Evolutionary conservation across 2,329 filamentous ascomycete species (phyloP).

Genomic region (Colletotrichum truncatum): DNA sequence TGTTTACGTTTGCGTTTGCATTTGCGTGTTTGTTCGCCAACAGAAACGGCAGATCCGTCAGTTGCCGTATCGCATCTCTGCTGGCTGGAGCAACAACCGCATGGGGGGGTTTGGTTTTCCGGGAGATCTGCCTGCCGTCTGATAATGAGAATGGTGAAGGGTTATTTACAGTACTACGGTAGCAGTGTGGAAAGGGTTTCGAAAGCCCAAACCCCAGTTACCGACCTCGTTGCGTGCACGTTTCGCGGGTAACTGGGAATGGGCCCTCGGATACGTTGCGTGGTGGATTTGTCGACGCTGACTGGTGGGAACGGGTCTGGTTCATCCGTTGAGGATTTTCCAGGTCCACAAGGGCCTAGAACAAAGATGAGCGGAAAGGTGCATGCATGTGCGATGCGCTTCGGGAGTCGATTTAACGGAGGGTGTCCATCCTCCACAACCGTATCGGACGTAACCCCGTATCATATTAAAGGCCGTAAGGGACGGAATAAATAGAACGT

Average conservation of each 20-base stretch:
- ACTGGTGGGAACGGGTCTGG: not conserved
- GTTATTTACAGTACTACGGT: too few species aligned
- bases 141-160: too few species aligned
- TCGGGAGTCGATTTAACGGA: too few species aligned
- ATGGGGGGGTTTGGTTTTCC: not conserved
- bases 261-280: slow-evolving; percentile 3
- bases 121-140: slow-evolving; percentile 13
- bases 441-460: too few species aligned
- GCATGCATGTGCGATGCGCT: too few species aligned
- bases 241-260: slow-evolving; percentile 7
- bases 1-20: too few species aligned
- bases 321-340: too few species aligned
- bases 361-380: too few species aligned
- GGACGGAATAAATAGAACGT: not conserved
- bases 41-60: slow-evolving; percentile 3
- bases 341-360: too few species aligned
- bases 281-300: not conserved
- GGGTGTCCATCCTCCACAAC: not conserved
- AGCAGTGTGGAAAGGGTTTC: not conserved
- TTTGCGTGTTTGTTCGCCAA: not conserved
- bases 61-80: not conserved
- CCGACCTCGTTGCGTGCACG: not conserved
- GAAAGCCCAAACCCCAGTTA: not conserved
- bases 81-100: too few species aligned
- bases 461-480: too few species aligned